Percentiles rank a stretch among this genome's conserved stretches.
Conservation (phyloP, 257 asterid species). For the Nicotiana obtusifolia region DNA sequence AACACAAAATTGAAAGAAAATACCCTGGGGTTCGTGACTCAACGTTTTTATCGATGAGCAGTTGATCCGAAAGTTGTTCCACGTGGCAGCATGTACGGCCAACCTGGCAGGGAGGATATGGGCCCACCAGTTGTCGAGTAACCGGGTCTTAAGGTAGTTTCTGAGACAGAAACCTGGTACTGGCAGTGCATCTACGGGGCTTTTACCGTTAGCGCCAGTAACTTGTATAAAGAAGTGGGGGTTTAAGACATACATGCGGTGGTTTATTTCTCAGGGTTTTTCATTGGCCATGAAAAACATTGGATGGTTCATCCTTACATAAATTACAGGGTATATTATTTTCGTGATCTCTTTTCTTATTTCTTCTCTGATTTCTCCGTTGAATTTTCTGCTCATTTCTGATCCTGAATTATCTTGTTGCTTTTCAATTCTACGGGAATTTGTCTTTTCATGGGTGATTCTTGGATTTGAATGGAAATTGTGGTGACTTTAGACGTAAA, state of each 20-base stretch:
- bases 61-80: constrained; percentile 44
- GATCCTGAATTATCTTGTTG: background rate
- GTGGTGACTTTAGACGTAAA: constrained; percentile 10
- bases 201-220: constrained; percentile 49
- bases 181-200: constrained; percentile 36
- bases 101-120: constrained; percentile 21
- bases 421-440: constrained; percentile 3
- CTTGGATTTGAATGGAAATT: constrained; percentile 10
- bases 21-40: constrained; percentile 60
- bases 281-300: background rate
- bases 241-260: constrained; percentile 57
- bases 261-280: constrained; percentile 79
- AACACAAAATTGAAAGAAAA: constrained; percentile 25
- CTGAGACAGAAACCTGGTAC: constrained; percentile 38
- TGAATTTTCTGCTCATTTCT: background rate
- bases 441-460: background rate
- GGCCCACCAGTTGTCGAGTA: constrained; percentile 25
- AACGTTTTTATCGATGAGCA: constrained; percentile 79
- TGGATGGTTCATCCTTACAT: background rate
- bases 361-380: background rate
- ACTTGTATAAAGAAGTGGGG: constrained; percentile 84
- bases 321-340: background rate
- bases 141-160: constrained; percentile 80
- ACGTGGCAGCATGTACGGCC: constrained; percentile 53
- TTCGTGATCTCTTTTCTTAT: background rate